Evolutionary conservation across 148 eudicot genomes (phyloP), one percentile per base, ranked within the genome.

Genomic region (Rheum nobile): DNA sequence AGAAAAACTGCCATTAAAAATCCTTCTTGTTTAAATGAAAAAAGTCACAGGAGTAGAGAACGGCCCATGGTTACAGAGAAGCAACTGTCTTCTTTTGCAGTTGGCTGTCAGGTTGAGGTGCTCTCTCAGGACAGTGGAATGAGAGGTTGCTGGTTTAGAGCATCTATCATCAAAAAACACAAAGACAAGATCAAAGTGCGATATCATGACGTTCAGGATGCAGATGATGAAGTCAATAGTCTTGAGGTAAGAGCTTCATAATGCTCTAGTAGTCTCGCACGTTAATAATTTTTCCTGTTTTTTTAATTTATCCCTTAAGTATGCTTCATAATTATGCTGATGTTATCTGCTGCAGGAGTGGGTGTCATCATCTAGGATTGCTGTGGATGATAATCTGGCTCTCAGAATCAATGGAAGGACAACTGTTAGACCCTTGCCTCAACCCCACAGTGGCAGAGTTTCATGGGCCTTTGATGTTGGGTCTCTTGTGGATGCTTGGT

Each of bases 121-220:
- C 83, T 94, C 4, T 91, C 97, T 42, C 97, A 88, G 78, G 98
- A 94, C 75, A 94, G 98, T 86, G 98, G 97, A 77, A 79, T 94
- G 55, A 84, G 90, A 65, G 98, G 98, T 7, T 89, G 95, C 72
- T 91, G 98, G 98, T 94, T 91, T 65, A 81, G 88, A 75, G 97
- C 93, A 37, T 42, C 76, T 72, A 52, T 94, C 41, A 81, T 89
- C 26, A 89, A 89, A 78, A 88, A 80, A 80, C 85, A 83, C 79
- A 88, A 86, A 73, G 83, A 82, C 72, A 94, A 91, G 80, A 83
- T 91, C 43, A 94, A 91, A 83, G 85, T 94, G n/a, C 84, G 75
- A 39, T 94, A 94, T 80, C 73, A 68, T 55, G 97, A 94, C 72
- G 67, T 94, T 21, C 82, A 82, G 82, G 90, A 91, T 82, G 93